Percentiles rank a stretch among this genome's conserved stretches.
phyloP scores from a whole-genome alignment of 371 early-diverging fungal genomes.

The Quaeritorhiza haematococci region DNA sequence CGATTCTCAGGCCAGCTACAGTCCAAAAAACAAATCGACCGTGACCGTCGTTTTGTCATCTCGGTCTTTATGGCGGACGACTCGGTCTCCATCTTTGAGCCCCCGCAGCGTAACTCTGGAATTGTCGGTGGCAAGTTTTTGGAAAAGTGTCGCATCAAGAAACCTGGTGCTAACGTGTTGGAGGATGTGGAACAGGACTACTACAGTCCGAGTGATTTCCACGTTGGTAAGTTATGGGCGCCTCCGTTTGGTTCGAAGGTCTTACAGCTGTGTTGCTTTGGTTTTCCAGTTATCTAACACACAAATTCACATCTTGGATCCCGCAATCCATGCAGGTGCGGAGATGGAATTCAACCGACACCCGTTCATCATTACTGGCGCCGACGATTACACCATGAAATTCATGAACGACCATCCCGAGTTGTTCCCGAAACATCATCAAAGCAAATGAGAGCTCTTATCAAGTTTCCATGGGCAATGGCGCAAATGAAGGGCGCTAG shows the following conservation, averaged over 20 bases:
- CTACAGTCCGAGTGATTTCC: constrained; percentile 37
- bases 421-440: constrained; percentile 29
- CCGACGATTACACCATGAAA: constrained; percentile 47
- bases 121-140: constrained; percentile 51
- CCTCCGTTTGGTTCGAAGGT: too few relatives aligned
- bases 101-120: constrained; percentile 41
- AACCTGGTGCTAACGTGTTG: constrained; percentile 19
- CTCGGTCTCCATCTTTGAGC: constrained; percentile 47
- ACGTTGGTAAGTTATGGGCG: constrained; percentile 27
- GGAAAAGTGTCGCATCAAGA: constrained; percentile 38
- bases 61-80: constrained; percentile 41
- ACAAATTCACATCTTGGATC: neutral
- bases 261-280: neutral
- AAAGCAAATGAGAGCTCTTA: neutral
- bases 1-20: constrained; percentile 37
- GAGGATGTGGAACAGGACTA: neutral
- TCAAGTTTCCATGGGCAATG: too few relatives aligned
- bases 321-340: constrained; percentile 28
- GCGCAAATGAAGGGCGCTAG: too few relatives aligned
- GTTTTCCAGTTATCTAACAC: neutral
- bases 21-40: constrained; percentile 36
- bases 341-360: constrained; percentile 37
- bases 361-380: constrained; percentile 40
- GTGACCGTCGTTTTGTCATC: constrained; percentile 47
- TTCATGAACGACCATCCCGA: constrained; percentile 41